phyloP scores from a whole-genome alignment of 169 alveolate species.

The Sarcocystis neurona region DNA sequence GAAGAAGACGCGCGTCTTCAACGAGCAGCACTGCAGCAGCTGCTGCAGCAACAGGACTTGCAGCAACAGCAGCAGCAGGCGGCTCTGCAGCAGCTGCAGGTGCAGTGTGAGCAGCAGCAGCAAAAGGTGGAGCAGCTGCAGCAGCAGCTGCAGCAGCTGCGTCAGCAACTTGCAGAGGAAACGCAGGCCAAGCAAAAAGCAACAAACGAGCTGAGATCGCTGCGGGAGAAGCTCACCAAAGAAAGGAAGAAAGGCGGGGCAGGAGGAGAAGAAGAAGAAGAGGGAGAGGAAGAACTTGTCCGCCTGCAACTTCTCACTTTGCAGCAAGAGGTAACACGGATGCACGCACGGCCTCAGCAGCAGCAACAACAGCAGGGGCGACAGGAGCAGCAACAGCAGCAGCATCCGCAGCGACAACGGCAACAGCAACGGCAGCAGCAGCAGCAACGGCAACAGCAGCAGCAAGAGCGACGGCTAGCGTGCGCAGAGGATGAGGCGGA shows the following conservation, averaged over 20 bases:
- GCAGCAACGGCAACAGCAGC: constrained; percentile 34
- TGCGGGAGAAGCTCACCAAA: constrained; percentile 28
- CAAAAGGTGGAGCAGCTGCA: constrained; percentile 24
- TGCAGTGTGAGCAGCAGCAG: background rate
- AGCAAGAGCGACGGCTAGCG: too few relatives aligned
- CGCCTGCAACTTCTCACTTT: constrained; percentile 30
- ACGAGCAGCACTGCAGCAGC: constrained; percentile 39
- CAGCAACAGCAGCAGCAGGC: constrained; percentile 9
- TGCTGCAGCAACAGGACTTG: constrained; percentile 39
- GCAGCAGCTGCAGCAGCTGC: constrained; percentile 17
- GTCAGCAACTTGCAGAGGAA: constrained; percentile 22
- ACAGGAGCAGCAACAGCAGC: constrained; percentile 54
- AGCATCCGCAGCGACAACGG: constrained; percentile 36
- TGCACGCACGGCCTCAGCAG: constrained; percentile 54
- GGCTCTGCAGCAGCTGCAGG: background rate
- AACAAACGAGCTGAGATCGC: constrained; percentile 17
- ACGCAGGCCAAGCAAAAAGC: constrained; percentile 27
- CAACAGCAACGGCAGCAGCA: constrained; percentile 38
- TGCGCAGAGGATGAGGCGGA: too few relatives aligned
- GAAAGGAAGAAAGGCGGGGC: background rate
- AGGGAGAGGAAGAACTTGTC: constrained; percentile 2
- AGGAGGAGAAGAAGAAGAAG: background rate
- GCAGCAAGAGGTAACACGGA: constrained; percentile 53
- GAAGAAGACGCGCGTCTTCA: background rate
- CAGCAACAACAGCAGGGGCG: constrained; percentile 44